These are phyloP conservation scores for Cenchrus americanus DNA, from an alignment of 176 grass and related monocot genomes.

Conservation along the genomic window DNA sequence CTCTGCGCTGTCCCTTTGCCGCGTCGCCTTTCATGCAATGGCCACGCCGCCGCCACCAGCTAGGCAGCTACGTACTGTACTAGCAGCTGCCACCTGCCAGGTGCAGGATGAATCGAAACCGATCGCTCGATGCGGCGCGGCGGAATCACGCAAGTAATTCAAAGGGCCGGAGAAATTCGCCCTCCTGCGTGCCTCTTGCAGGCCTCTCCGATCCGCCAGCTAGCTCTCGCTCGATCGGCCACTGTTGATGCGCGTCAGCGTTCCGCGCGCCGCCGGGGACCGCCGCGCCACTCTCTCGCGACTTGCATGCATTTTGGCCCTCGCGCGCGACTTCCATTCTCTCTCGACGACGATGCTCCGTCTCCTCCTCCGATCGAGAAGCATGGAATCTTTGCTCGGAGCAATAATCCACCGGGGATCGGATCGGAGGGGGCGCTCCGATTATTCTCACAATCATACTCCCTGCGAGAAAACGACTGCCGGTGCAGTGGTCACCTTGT, in stretches of 20 bases:
- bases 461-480: slow-evolving; percentile 16
- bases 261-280: slow-evolving; percentile 43
- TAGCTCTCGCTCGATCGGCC: not conserved
- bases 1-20: not conserved
- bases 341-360: too few relatives aligned
- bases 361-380: not conserved
- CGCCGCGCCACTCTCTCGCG: slow-evolving; percentile 32
- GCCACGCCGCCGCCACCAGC: not conserved
- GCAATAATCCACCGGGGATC: slow-evolving; percentile 28
- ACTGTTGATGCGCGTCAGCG: slow-evolving; percentile 20
- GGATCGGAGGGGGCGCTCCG: not conserved
- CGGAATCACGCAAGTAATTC: not conserved
- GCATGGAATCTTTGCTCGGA: slow-evolving; percentile 11
- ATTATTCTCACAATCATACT: slow-evolving; percentile 41
- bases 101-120: not conserved
- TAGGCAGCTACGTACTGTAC: too few relatives aligned
- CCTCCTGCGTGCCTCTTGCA: not conserved
- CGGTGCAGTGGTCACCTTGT: not conserved
- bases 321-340: slow-evolving; percentile 3
- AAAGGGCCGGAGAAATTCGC: not conserved
- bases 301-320: slow-evolving; percentile 34
- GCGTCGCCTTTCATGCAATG: not conserved
- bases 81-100: too few relatives aligned
- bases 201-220: not conserved
- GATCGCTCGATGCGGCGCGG: not conserved